Percentiles rank a stretch among this genome's conserved stretches.
phyloP scores from a whole-genome alignment of 202 grass and related monocot species.

The Panicum hallii region DNA sequence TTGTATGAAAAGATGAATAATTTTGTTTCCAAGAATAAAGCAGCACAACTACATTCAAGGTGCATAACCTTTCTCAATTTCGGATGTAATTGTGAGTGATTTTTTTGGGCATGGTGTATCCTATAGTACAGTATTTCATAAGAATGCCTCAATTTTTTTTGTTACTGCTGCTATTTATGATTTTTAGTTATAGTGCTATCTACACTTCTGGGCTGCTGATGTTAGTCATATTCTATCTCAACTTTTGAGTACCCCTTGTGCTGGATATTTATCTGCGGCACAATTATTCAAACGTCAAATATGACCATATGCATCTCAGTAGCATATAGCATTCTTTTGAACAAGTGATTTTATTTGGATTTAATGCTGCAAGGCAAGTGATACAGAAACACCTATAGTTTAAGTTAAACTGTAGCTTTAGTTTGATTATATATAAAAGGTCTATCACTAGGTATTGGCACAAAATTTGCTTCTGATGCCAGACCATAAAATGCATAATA shows the following conservation, averaged over 20 bases:
- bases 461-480: conserved; percentile 11
- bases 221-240: conserved; percentile 35
- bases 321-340: conserved; percentile 1
- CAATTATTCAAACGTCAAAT: conserved; percentile 17
- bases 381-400: not conserved
- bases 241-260: conserved; percentile 11
- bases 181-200: not conserved
- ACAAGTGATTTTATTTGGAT: not conserved
- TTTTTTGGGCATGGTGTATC: too few relatives aligned
- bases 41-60: too few relatives aligned
- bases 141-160: conserved; percentile 13
- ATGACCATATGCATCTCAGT: not conserved
- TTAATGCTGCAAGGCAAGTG: not conserved
- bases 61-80: too few relatives aligned
- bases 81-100: too few relatives aligned
- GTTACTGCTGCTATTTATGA: not conserved
- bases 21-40: too few relatives aligned
- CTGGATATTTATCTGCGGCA: conserved; percentile 20
- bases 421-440: conserved; percentile 21
- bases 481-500: conserved; percentile 1
- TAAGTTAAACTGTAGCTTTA: not conserved
- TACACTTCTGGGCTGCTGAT: conserved; percentile 10
- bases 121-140: too few relatives aligned
- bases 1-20: too few relatives aligned
- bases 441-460: conserved; percentile 26